Base-by-base conservation (phyloP, 371 early-diverging fungal species). In the Mucor saturninus region DNA sequence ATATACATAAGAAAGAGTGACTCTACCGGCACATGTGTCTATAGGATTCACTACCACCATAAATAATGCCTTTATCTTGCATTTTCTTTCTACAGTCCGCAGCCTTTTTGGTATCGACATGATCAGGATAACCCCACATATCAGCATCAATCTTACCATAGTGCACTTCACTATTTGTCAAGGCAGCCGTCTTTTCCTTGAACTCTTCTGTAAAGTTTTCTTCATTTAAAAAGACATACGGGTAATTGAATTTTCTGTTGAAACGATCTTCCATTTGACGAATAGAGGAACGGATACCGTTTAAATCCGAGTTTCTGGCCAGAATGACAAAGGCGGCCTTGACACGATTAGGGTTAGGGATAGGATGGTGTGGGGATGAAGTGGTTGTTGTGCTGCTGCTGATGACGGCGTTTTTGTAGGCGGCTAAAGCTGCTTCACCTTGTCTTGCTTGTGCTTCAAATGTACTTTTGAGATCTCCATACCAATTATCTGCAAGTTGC, bases 21-120 rank as follows among this genome's bases (percentile, higher is more conserved):
- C 50, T 30, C 45, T 77, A 87, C 72, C 94, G 80, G 73, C 98
- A 98, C 98, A 98, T 97, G 71, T 97, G 93, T 43, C 95, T 86
- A 73, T 98, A 98, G 14, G 91, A 86, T 64, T 90, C 79, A 48
- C 85, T 88, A 2, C 86, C 93, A 8, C 93, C 98, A 72, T 97
- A 97, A 7, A 91, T 83, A 37, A 95, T 86, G 95, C 68, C 5
- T 6, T 75, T 72, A 11, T 72, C 72, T 56, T 85, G 76, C 89
- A 94, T 78, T 15, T 73, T 62, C 31, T 81, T 62, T 69, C 92
- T 77, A n/a, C 71, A 61, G 53, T 82, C 73, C 28, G 77, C 73
- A 4, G 92, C 94, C 57, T 80, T 76, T 3, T 83, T 75, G 67
- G 83, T 74, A 74, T 96, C 86, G 72, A 97, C 93, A 78, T 85